Evolutionary conservation across 352 stramenopile species (phyloP), one percentile per base, ranked within the genome.

Genomic region (Elongisporangium senticosum): DNA sequence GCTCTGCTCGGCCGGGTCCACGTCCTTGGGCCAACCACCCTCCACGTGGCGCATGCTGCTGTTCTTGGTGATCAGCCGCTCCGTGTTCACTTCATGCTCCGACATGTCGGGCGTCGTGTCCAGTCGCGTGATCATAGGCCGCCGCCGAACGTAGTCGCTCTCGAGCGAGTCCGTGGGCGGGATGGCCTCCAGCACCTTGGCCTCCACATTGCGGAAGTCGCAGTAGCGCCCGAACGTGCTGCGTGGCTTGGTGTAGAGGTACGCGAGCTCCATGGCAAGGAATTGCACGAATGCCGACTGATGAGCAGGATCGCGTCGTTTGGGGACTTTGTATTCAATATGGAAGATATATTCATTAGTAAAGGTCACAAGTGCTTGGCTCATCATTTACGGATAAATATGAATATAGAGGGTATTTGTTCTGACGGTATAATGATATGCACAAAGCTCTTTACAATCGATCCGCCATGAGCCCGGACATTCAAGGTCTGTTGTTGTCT

Each of bases 21-120:
- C 96, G 69, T 99, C 96, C 70, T 99, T 98, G 2, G 96, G 96
- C 96, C 96, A 99, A 3, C 95, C 96, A 56, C 96, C 96, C 66
- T 99, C 96, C 11, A 93, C 79, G 71, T 99, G 95, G 22, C 89
- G 87, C 90, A 99, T 98, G 65, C 84, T 95, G 59, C 87, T 96
- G 70, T 88, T 90, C 65, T 97, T 98, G 26, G 82, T 96, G 24
- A 98, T 80, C 11, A 98, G 67, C 24, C 90, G 75, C 65, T 98
- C 93, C 2, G 95, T 98, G 59, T 98, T 98, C 20, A 95, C 88
- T 56, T 97, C 89, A 53, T 97, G 88, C 74, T 97, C 90, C 11
- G 81, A 95, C 72, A 94, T 95, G 67, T 94, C 68, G n/a, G 88
- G 87, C 37, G 82, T 96, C 48, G 91, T 97, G 63, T 97, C 88